Conservation (phyloP, 2,329 filamentous ascomycete species). For the Didymella lethalis region DNA sequence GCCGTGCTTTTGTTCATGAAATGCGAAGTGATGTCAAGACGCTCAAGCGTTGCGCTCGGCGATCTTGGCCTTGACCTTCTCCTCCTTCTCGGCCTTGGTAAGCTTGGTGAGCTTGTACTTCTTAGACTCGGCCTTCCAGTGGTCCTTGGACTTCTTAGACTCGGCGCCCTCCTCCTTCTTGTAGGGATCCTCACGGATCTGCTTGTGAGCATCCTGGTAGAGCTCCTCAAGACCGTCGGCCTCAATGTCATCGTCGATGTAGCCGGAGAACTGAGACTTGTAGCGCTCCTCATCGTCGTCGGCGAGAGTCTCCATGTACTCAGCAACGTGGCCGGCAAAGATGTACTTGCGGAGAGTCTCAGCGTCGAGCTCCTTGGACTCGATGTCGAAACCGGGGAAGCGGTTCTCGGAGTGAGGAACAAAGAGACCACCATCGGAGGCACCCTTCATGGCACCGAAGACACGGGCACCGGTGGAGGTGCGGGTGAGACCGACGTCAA, state of each 20-base stretch:
- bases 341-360: slow-evolving; percentile 99
- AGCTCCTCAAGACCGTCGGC: slow-evolving; percentile 96
- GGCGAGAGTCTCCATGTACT: slow-evolving; percentile 99
- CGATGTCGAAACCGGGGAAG: slow-evolving; percentile 98
- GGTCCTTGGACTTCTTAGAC: slow-evolving; percentile 94
- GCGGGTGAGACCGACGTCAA: slow-evolving; percentile 95
- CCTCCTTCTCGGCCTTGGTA: slow-evolving; percentile 81
- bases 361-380: slow-evolving; percentile 96
- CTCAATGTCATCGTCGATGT: slow-evolving; percentile 96
- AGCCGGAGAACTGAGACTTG: slow-evolving; percentile 97
- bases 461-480: slow-evolving; percentile 98
- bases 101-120: slow-evolving; percentile 85
- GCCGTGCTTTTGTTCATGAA: slow-evolving; percentile 48
- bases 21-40: slow-evolving; percentile 30
- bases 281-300: slow-evolving; percentile 99
- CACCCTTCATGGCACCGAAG: slow-evolving; percentile 99
- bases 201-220: slow-evolving; percentile 92
- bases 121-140: slow-evolving; percentile 94
- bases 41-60: slow-evolving; percentile 70
- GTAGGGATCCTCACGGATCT: slow-evolving; percentile 97
- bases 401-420: slow-evolving; percentile 99
- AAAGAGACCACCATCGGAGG: slow-evolving; percentile 95
- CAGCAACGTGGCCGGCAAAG: slow-evolving; percentile 95
- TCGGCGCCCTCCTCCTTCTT: slow-evolving; percentile 82
- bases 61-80: slow-evolving; percentile 90